These are phyloP conservation scores for Paramecium sonneborni DNA, from an alignment of 73 alveolate genomes.

Conservation along the genomic window DNA sequence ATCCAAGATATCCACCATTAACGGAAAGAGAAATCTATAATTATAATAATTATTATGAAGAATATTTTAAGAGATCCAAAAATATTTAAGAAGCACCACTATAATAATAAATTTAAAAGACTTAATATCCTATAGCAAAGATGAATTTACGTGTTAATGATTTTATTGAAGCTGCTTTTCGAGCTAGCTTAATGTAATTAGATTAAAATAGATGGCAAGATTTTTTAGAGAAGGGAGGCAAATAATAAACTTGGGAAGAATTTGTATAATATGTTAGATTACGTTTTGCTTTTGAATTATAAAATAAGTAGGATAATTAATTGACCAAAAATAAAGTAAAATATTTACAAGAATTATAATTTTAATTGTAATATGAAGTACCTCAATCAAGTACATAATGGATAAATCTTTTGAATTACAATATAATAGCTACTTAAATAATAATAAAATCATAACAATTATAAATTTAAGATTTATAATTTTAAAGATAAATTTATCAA, in stretches of 20 bases:
- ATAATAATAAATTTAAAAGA: too few species aligned
- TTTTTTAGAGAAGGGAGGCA: neutral
- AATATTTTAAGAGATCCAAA: neutral
- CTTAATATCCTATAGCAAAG: too few species aligned
- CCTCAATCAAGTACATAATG: neutral
- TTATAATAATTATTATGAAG: neutral
- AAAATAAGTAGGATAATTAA: neutral
- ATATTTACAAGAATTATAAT: neutral
- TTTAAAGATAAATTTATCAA: neutral
- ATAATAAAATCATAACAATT: neutral
- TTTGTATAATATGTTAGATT: neutral
- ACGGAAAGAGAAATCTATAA: neutral
- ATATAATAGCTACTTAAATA: neutral
- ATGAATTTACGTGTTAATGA: too few species aligned
- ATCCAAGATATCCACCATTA: neutral
- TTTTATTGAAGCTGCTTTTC: neutral
- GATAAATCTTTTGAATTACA: neutral
- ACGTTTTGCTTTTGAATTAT: neutral
- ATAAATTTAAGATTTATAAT: neutral
- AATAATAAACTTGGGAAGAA: constrained; percentile 16
- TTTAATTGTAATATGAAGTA: neutral
- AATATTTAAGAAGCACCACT: too few species aligned
- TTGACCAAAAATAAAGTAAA: neutral
- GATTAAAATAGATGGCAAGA: neutral
- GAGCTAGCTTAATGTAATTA: neutral